Evolutionary conservation across 2,329 filamentous ascomycete species (phyloP).

Genomic region (Bipolaris sorokiniana): DNA sequence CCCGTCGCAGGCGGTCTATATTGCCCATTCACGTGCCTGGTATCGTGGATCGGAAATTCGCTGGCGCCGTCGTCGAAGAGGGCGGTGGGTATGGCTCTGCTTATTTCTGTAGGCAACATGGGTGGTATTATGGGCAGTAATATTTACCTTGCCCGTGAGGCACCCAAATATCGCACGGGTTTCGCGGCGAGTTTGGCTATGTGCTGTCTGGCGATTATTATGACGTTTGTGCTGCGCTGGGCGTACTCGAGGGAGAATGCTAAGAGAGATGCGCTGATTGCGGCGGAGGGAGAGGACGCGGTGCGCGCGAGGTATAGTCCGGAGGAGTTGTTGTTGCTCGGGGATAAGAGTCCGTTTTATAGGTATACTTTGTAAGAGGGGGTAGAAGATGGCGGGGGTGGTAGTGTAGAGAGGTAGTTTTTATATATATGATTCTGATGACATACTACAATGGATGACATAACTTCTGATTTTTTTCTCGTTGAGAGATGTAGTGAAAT

Average conservation of each 20-base stretch:
- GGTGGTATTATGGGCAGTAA: slow-evolving; percentile 54
- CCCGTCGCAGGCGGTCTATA: slow-evolving; percentile 46
- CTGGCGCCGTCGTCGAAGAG: slow-evolving; percentile 45
- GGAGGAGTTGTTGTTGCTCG: slow-evolving; percentile 50
- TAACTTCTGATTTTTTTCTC: too few relatives aligned
- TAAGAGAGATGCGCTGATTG: slow-evolving; percentile 34
- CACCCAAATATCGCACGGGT: slow-evolving; percentile 58
- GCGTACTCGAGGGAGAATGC: slow-evolving; percentile 50
- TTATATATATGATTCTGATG: neutral
- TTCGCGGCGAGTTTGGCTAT: slow-evolving; percentile 57
- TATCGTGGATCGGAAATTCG: slow-evolving; percentile 46
- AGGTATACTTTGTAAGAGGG: slow-evolving; percentile 42
- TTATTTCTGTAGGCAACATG: slow-evolving; percentile 56
- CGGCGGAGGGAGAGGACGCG: slow-evolving; percentile 40
- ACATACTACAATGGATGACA: neutral
- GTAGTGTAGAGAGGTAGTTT: too few relatives aligned
- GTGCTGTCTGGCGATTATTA: slow-evolving; percentile 55
- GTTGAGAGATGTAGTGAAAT: too few relatives aligned
- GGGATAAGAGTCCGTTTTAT: slow-evolving; percentile 52
- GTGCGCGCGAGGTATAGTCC: slow-evolving; percentile 49
- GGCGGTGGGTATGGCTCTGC: slow-evolving; percentile 59
- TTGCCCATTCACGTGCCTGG: slow-evolving; percentile 47
- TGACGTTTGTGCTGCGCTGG: slow-evolving; percentile 50
- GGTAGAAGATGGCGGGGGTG: neutral
- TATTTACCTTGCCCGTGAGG: slow-evolving; percentile 57